A percentile compares a stretch with the other conserved stretches of the same genome.
Conservation (phyloP, 441 rosid species). For the Adansonia grandidieri region DNA sequence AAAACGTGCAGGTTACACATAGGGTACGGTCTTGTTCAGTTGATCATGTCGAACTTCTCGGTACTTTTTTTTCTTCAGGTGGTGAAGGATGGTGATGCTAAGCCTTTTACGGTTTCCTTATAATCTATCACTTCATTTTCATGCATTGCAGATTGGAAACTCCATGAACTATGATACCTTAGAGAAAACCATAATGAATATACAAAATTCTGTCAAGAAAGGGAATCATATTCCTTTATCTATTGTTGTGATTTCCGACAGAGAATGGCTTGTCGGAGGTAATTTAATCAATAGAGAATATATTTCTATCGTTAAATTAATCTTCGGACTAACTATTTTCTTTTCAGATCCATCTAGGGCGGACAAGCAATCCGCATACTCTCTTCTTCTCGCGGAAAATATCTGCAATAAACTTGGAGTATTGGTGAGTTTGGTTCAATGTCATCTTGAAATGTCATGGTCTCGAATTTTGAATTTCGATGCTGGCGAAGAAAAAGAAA, state of each 20-base stretch:
- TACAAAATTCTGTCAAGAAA: conserved; percentile 55
- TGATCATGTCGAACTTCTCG: background rate
- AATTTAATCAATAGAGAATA: conserved; percentile 19
- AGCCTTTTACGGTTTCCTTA: conserved; percentile 16
- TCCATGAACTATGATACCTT: conserved; percentile 79
- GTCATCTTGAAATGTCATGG: background rate
- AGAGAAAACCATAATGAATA: conserved; percentile 60
- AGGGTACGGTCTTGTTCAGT: conserved; percentile 50
- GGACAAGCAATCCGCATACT: conserved; percentile 85
- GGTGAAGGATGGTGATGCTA: background rate
- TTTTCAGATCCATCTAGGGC: conserved; percentile 84
- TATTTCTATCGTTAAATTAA: conserved; percentile 25
- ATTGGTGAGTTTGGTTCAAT: conserved; percentile 47
- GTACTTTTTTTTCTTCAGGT: background rate
- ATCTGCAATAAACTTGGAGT: conserved; percentile 84
- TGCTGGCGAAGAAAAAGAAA: background rate
- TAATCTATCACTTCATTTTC: conserved; percentile 23
- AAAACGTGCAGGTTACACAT: conserved; percentile 64
- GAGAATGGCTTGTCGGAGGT: conserved; percentile 85
- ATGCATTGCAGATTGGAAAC: conserved; percentile 73
- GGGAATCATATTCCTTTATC: conserved; percentile 66
- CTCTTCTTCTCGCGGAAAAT: conserved; percentile 92
- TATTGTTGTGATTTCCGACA: conserved; percentile 82
- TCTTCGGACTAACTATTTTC: conserved; percentile 24
- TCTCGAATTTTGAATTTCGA: background rate